These are phyloP conservation scores for Coleophoma crateriformis DNA, from an alignment of 2,329 filamentous ascomycete species.

Conservation along the genomic window DNA sequence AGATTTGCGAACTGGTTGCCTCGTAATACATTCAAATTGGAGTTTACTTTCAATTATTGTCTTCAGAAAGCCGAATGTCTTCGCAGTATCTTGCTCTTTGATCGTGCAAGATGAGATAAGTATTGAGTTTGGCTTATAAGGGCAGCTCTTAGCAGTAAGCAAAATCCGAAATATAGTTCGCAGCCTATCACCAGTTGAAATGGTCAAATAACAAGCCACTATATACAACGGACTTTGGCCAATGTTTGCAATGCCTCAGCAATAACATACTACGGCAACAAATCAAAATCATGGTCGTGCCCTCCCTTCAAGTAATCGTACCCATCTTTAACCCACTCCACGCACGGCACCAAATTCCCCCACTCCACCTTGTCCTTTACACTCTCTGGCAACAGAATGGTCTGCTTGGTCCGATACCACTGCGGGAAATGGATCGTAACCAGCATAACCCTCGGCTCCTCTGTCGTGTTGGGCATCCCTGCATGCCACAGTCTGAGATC, in stretches of 20 bases:
- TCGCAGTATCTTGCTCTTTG: too few species aligned
- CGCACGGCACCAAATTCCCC: constrained; percentile 27
- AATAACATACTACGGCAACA: constrained; percentile 13
- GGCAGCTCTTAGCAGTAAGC: too few species aligned
- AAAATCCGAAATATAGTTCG: too few species aligned
- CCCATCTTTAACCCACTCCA: constrained; percentile 30
- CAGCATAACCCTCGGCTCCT: constrained; percentile 46
- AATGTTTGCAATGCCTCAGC: background rate
- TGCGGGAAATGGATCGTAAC: constrained; percentile 35
- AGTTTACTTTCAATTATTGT: too few species aligned
- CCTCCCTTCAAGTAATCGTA: constrained; percentile 31
- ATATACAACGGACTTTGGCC: background rate
- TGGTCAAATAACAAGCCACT: background rate
- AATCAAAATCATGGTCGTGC: constrained; percentile 29
- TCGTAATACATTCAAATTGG: too few species aligned
- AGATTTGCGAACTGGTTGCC: too few species aligned
- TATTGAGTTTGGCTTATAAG: too few species aligned
- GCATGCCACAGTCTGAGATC: constrained; percentile 58
- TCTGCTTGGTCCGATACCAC: constrained; percentile 25
- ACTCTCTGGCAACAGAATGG: constrained; percentile 23
- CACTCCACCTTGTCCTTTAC: constrained; percentile 27
- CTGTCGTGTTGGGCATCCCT: constrained; percentile 50
- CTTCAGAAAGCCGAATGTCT: too few species aligned
- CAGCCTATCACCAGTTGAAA: background rate
- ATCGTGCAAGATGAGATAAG: too few species aligned